Evolutionary conservation across 768 basidiomycete species (phyloP).

Genomic region (Mycena polygramma): DNA sequence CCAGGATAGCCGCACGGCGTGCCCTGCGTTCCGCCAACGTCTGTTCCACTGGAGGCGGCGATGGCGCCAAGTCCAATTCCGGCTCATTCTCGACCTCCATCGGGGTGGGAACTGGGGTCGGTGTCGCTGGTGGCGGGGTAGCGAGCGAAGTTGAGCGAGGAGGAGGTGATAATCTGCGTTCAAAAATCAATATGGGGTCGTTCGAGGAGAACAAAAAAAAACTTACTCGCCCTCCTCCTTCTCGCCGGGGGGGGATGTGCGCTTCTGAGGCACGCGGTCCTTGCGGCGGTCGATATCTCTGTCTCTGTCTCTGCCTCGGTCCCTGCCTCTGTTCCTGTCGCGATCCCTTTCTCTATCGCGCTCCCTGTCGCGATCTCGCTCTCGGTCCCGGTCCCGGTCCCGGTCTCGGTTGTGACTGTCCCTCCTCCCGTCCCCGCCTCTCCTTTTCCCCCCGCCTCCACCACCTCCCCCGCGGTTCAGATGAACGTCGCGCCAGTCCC

Average conservation of each 20-base stretch:
- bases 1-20: slow-evolving; percentile 81
- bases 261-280: slow-evolving; percentile 38
- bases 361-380: neutral
- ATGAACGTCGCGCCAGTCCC: slow-evolving; percentile 81
- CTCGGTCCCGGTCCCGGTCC: slow-evolving; percentile 25
- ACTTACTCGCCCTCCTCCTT: slow-evolving; percentile 97
- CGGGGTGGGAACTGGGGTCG: slow-evolving; percentile 43
- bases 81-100: slow-evolving; percentile 58
- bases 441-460: slow-evolving; percentile 52
- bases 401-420: slow-evolving; percentile 47
- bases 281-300: slow-evolving; percentile 41
- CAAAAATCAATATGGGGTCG: slow-evolving; percentile 16
- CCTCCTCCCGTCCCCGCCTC: slow-evolving; percentile 41
- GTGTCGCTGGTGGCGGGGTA: slow-evolving; percentile 41
- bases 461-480: slow-evolving; percentile 57
- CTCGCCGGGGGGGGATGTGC: slow-evolving; percentile 55
- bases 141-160: slow-evolving; percentile 46
- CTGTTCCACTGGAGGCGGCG: slow-evolving; percentile 71
- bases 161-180: slow-evolving; percentile 75
- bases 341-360: slow-evolving; percentile 8
- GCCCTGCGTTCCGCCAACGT: slow-evolving; percentile 79
- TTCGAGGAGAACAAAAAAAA: slow-evolving; percentile 38
- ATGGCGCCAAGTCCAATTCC: slow-evolving; percentile 67
- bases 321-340: slow-evolving; percentile 43
- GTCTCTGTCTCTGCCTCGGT: slow-evolving; percentile 41